phyloP scores from a whole-genome alignment of 2,329 filamentous ascomycete species.

The Xylaria sp. region DNA sequence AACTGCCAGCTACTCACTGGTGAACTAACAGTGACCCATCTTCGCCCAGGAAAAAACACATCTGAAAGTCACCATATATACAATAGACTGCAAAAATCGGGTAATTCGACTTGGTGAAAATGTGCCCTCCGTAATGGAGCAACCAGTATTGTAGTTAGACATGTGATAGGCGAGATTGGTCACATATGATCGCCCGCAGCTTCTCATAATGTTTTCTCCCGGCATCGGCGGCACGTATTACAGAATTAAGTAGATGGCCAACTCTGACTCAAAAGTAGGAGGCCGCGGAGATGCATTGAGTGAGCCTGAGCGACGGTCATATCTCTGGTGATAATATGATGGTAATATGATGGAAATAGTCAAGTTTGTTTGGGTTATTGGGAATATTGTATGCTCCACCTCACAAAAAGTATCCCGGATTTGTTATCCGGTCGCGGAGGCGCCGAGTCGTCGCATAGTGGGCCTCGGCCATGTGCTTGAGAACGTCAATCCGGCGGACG shows the following conservation, averaged over 20 bases:
- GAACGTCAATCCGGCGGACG: not conserved
- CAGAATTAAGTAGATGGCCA: not conserved
- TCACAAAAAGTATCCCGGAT: not conserved
- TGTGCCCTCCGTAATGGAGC: no score
- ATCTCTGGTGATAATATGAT: conserved; percentile 36
- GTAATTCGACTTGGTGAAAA: no score
- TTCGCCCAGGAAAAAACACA: no score
- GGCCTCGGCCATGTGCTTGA: no score
- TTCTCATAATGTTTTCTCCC: not conserved
- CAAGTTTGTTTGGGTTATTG: not conserved
- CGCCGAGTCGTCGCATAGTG: conserved; percentile 1
- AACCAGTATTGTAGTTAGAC: no score
- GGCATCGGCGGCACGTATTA: not conserved
- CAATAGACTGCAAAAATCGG: no score
- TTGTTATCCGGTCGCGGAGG: conserved; percentile 31
- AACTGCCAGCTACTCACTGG: no score
- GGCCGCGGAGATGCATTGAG: conserved; percentile 16
- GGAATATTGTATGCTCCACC: not conserved
- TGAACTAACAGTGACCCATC: no score
- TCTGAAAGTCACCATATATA: no score
- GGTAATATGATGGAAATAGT: conserved; percentile 15
- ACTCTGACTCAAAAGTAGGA: not conserved
- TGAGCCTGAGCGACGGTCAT: conserved; percentile 33
- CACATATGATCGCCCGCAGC: not conserved
- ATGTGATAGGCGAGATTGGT: not conserved